These are phyloP conservation scores for Fusarium albosuccineum DNA, from an alignment of 2,329 filamentous ascomycete species.

Conservation along the genomic window DNA sequence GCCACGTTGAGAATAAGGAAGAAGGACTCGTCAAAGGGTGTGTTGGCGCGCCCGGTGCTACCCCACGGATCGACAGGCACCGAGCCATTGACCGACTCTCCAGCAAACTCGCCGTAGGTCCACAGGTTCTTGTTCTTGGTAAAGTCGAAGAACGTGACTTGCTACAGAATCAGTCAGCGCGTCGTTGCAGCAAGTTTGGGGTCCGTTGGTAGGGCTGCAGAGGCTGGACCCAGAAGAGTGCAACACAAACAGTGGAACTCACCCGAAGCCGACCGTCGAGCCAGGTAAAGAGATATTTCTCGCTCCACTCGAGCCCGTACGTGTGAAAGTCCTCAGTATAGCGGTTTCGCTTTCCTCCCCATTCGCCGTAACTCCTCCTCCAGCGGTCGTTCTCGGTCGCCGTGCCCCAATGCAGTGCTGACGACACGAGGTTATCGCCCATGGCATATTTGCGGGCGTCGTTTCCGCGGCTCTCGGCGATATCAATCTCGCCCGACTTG, in stretches of 20 bases:
- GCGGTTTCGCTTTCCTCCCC: conserved; percentile 49
- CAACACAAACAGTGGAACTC: conserved; percentile 32
- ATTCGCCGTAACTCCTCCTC: conserved; percentile 49
- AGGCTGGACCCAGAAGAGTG: conserved; percentile 24
- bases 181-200: neutral
- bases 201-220: neutral
- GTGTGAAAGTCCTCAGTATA: conserved; percentile 60
- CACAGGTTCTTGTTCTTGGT: conserved; percentile 49
- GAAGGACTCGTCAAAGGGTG: conserved; percentile 64
- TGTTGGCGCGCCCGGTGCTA: conserved; percentile 52
- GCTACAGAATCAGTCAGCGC: conserved; percentile 20
- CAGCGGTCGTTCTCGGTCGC: conserved; percentile 47
- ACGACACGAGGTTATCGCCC: conserved; percentile 55
- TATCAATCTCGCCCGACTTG: conserved; percentile 66
- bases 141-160: conserved; percentile 50
- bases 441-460: conserved; percentile 47
- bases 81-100: conserved; percentile 55
- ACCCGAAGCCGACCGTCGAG: conserved; percentile 59
- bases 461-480: conserved; percentile 64
- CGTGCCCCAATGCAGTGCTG: conserved; percentile 61
- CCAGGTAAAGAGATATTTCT: conserved; percentile 65
- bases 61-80: conserved; percentile 60
- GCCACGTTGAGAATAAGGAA: conserved; percentile 65
- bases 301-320: conserved; percentile 64
- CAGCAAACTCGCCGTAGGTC: conserved; percentile 55